Evolutionary conservation across 2,329 filamentous ascomycete genomes (phyloP).

Genomic region (Ustilaginoidea virens): DNA sequence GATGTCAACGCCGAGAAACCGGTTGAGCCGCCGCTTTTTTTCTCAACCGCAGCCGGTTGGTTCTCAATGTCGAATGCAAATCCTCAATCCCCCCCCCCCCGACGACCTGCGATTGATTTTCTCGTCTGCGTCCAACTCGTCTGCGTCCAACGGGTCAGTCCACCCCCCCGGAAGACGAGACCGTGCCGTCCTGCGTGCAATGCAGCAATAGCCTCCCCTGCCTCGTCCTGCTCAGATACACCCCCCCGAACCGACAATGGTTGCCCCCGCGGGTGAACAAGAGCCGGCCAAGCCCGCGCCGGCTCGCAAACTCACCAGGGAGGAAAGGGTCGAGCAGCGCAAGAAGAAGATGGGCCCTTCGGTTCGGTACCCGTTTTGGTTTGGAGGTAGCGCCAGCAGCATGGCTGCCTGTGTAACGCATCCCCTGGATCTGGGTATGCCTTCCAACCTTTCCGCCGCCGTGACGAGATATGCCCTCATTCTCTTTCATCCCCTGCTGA

Average conservation of each 20-base stretch:
- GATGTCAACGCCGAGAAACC: constrained; percentile 3
- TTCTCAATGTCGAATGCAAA: no score
- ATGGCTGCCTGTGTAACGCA: constrained; percentile 86
- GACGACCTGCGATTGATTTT: no score
- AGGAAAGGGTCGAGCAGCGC: constrained; percentile 6
- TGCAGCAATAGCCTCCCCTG: neutral
- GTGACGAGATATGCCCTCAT: neutral
- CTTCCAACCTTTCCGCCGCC: neutral
- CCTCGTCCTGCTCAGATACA: neutral
- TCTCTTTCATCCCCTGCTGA: neutral
- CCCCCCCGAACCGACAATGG: constrained; percentile 7
- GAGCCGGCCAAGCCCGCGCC: constrained; percentile 2
- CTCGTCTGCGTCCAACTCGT: no score
- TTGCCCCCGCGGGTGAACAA: constrained; percentile 4
- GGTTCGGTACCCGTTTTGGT: constrained; percentile 73
- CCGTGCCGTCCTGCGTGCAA: constrained; percentile 3
- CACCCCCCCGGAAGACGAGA: no score
- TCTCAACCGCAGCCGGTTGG: no score
- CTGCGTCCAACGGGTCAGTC: no score
- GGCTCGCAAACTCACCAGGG: constrained; percentile 5
- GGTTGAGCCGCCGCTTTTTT: no score
- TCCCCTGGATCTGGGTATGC: constrained; percentile 77
- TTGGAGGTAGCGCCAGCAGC: constrained; percentile 86
- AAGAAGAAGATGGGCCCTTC: constrained; percentile 22
- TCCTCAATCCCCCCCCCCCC: no score